A percentile compares a stretch with the other conserved stretches of the same genome.
Conservation (phyloP, 345 rosid genomes). For the Rubroshorea leprosula region DNA sequence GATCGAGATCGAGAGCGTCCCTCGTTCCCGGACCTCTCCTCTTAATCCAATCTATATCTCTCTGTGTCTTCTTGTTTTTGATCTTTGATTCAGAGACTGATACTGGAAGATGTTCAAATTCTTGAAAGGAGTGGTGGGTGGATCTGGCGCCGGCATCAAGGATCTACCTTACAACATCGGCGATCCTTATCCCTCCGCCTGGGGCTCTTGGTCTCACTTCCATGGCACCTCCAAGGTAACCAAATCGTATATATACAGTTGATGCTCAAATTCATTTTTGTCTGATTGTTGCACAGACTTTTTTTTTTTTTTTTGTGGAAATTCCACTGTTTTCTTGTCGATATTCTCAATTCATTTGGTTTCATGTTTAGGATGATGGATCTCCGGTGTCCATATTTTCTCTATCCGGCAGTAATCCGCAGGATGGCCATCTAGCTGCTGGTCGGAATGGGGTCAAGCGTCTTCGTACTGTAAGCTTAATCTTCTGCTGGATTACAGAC, state of each 20-base stretch:
- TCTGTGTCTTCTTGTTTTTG: neutral
- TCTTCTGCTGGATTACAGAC: too few relatives aligned
- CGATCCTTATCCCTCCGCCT: conserved; percentile 81
- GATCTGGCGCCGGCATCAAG: conserved; percentile 91
- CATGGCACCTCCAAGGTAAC: conserved; percentile 89
- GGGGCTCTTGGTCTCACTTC: conserved; percentile 95
- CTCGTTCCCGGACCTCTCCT: neutral
- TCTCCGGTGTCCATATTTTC: conserved; percentile 85
- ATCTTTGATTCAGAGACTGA: neutral
- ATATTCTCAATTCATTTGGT: conserved; percentile 9
- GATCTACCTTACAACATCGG: conserved; percentile 95
- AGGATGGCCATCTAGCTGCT: conserved; percentile 89
- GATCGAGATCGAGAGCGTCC: neutral
- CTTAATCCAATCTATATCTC: neutral
- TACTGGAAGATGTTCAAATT: conserved; percentile 62
- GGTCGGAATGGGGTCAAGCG: conserved; percentile 98
- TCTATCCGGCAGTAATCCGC: conserved; percentile 70
- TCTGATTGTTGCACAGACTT: neutral
- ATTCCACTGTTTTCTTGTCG: neutral
- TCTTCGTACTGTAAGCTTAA: conserved; percentile 76
- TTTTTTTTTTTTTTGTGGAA: neutral
- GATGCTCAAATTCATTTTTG: neutral
- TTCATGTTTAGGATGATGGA: conserved; percentile 74
- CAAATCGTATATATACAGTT: too few relatives aligned
- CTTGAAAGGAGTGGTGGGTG: conserved; percentile 84